Percentiles rank a stretch among this genome's conserved stretches.
Evolutionary conservation across 2,329 filamentous ascomycete genomes (phyloP).

Genomic region (Cytospora mali): DNA sequence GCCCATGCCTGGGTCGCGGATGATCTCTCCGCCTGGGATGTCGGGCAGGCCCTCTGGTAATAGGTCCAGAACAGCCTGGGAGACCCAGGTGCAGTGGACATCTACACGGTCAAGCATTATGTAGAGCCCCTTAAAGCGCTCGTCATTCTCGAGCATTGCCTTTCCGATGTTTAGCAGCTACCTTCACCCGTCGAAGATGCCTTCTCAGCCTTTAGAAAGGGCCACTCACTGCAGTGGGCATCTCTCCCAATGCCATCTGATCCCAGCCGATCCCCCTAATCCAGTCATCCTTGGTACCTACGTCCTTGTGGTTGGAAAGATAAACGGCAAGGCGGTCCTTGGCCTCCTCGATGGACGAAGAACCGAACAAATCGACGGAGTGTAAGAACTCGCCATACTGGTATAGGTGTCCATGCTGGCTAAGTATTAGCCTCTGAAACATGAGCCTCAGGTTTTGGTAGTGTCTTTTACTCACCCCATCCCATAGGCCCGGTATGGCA

Average conservation of each 20-base stretch:
- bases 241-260: conserved; percentile 64
- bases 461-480: conserved; percentile 45
- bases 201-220: not conserved
- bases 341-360: conserved; percentile 57
- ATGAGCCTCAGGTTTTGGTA: no score
- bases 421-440: not conserved
- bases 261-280: conserved; percentile 72
- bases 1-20: conserved; percentile 62
- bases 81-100: conserved; percentile 72
- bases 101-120: conserved; percentile 73
- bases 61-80: conserved; percentile 62
- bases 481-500: conserved; percentile 69
- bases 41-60: conserved; percentile 56
- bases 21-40: conserved; percentile 65
- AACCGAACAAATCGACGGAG: conserved; percentile 66
- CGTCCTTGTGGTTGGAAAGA: conserved; percentile 49
- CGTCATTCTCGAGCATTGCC: conserved; percentile 58
- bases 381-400: conserved; percentile 68
- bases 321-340: conserved; percentile 55
- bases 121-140: conserved; percentile 56
- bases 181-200: no score
- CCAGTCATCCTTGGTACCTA: conserved; percentile 61
- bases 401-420: conserved; percentile 63
- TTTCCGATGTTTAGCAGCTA: conserved; percentile 31
- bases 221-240: conserved; percentile 64